A percentile compares a stretch with the other conserved stretches of the same genome.
These are phyloP conservation scores for Chytridium lagenaria DNA, from an alignment of 371 early-diverging fungal species.

Conservation along the genomic window DNA sequence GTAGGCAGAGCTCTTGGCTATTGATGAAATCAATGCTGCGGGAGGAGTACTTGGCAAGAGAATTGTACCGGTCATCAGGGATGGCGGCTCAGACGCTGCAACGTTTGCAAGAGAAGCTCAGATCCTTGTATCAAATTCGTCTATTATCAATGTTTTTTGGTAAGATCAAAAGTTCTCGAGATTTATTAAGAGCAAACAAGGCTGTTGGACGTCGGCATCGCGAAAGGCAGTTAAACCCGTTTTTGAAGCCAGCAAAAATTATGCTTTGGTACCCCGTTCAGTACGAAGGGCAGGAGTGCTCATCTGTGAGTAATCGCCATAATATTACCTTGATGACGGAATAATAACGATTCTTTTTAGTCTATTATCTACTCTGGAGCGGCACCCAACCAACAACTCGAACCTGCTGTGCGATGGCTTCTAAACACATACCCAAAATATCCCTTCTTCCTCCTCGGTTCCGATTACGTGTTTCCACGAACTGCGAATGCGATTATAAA, in stretches of 20 bases:
- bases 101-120: constrained; percentile 19
- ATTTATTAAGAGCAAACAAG: too few relatives aligned
- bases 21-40: constrained; percentile 21
- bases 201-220: constrained; percentile 21
- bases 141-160: constrained; percentile 14
- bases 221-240: constrained; percentile 20
- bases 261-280: constrained; percentile 27
- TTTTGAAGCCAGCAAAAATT: constrained; percentile 22
- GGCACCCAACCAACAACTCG: constrained; percentile 22
- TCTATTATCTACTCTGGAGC: constrained; percentile 28
- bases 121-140: background rate
- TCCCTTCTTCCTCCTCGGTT: constrained; percentile 16
- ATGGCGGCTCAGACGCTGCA: constrained; percentile 10
- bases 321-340: too few relatives aligned
- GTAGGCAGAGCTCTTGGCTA: constrained; percentile 23
- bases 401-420: constrained; percentile 21
- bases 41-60: constrained; percentile 25
- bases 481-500: constrained; percentile 26
- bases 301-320: background rate
- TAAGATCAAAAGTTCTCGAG: too few relatives aligned
- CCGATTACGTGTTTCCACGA: constrained; percentile 25
- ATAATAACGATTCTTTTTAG: too few relatives aligned
- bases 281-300: constrained; percentile 26
- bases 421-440: constrained; percentile 13
- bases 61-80: constrained; percentile 7